Evolutionary conservation across 2,329 filamentous ascomycete species (phyloP).

Genomic region (Verticillium alfalfae): DNA sequence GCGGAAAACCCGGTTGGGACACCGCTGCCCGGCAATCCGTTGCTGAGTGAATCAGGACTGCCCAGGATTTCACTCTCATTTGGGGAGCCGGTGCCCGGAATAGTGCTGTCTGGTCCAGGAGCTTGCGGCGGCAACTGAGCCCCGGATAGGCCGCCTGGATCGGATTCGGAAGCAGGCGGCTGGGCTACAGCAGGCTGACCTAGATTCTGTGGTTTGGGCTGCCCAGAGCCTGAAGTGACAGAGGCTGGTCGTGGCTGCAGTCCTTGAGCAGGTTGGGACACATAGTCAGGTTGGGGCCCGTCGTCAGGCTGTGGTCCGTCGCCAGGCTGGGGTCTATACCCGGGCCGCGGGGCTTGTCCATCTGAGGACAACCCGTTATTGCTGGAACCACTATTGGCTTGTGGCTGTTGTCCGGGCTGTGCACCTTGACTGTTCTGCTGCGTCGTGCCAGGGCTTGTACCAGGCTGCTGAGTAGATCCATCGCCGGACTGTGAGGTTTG

Average conservation of each 20-base stretch:
- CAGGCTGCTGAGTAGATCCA: background rate
- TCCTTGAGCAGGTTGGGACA: background rate
- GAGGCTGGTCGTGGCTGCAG: background rate
- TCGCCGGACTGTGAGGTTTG: background rate
- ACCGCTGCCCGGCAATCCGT: background rate
- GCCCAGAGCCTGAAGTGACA: background rate
- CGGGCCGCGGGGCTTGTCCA: background rate
- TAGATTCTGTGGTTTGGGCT: background rate
- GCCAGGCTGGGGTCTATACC: background rate
- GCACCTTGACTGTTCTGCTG: background rate
- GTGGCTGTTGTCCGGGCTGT: background rate
- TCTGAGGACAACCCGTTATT: background rate
- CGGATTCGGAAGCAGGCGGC: background rate
- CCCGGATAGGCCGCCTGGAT: background rate
- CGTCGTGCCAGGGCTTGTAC: background rate
- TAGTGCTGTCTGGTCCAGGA: background rate
- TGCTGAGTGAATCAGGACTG: background rate
- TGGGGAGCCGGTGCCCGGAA: background rate
- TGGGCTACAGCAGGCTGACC: background rate
- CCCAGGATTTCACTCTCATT: background rate
- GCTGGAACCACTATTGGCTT: background rate
- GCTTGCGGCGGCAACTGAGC: background rate
- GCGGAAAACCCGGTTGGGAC: background rate
- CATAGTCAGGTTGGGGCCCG: background rate
- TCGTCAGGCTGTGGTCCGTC: background rate